Evolutionary conservation across 768 basidiomycete genomes (phyloP).

Genomic region (Rubroboletus satanas): DNA sequence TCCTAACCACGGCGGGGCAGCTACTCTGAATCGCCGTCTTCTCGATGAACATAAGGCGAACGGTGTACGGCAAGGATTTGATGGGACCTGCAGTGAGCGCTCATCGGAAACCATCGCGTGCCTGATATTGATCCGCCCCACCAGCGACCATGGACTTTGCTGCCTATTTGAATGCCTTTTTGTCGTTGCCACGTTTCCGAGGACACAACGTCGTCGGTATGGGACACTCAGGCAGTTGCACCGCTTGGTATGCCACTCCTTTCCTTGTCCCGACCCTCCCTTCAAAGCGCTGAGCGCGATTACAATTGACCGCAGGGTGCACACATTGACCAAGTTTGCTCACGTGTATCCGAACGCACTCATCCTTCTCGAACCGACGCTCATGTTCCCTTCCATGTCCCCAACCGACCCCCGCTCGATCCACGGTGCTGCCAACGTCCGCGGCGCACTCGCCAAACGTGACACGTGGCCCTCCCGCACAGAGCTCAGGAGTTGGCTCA

Average conservation of each 20-base stretch:
- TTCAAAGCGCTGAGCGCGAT: neutral
- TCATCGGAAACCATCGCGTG: neutral
- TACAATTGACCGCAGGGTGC: slow-evolving; percentile 8
- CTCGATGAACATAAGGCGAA: slow-evolving; percentile 24
- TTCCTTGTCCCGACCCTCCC: neutral
- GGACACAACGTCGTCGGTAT: slow-evolving; percentile 24
- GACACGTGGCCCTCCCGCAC: slow-evolving; percentile 26
- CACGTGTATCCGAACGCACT: slow-evolving; percentile 14
- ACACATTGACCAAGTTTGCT: slow-evolving; percentile 17
- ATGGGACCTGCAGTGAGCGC: slow-evolving; percentile 22
- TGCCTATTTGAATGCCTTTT: slow-evolving; percentile 24
- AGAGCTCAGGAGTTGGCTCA: slow-evolving; percentile 19
- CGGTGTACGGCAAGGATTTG: neutral
- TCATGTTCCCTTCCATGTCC: slow-evolving; percentile 31
- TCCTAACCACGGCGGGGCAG: slow-evolving; percentile 36
- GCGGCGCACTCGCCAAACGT: slow-evolving; percentile 24
- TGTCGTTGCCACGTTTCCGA: slow-evolving; percentile 21
- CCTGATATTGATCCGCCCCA: too few species aligned
- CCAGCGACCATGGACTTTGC: slow-evolving; percentile 24
- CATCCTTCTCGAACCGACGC: slow-evolving; percentile 29
- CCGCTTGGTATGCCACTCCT: slow-evolving; percentile 17
- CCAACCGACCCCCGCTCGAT: slow-evolving; percentile 26
- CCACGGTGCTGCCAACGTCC: slow-evolving; percentile 31
- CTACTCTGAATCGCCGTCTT: slow-evolving; percentile 27
- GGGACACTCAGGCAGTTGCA: slow-evolving; percentile 30